Base-by-base conservation (phyloP, 148 eudicot species). In the Camellia granthamiana region DNA sequence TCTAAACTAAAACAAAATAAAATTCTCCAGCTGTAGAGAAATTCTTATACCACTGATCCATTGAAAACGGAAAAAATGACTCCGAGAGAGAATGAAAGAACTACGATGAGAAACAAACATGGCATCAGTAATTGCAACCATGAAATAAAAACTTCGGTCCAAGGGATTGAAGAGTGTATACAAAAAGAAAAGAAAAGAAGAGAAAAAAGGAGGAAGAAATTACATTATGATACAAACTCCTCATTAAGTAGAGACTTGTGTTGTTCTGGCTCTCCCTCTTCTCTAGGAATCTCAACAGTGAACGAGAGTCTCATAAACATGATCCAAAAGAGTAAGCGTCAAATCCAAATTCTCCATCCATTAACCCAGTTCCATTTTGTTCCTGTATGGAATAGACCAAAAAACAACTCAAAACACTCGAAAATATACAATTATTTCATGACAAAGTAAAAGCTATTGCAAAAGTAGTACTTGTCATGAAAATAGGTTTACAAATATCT, bases 311-410 rank as follows among this genome's bases (percentile, higher is more conserved):
- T 86, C 83, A 82, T 69, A 80, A 56, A 61, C 79, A 79, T 67
- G 82, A 81, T 61, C 85, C 87, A 11, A 80, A 87, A 5, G 90
- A 74, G 83, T 79, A 87, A 41, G 83, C 72, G 72, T 89, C 92
- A 9, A 86, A 81, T 56, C 82, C 88, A 63, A 88, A 85, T 46
- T 90, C 88, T 42, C 88, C 87, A 59, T 83, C 84, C 61, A 59
- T 68, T 54, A 77, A 43, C 77, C 70, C n/a, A 13, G 69, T 69
- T 71, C 86, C 90, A 47, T 84, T 92, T 56, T 84, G 87, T 67
- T 81, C 94, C 97, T 89, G 84, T 80, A 84, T 62, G 41, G 68
- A 19, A 59, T 15, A 77, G 18, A 15, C 8, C 16, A n/a, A 60
- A 30, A 74, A 56, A 38, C 16, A 30, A 30, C 30, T 2, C 6